Conservation (phyloP, 108 stramenopile genomes). For the Cyclotella kingstonii region DNA sequence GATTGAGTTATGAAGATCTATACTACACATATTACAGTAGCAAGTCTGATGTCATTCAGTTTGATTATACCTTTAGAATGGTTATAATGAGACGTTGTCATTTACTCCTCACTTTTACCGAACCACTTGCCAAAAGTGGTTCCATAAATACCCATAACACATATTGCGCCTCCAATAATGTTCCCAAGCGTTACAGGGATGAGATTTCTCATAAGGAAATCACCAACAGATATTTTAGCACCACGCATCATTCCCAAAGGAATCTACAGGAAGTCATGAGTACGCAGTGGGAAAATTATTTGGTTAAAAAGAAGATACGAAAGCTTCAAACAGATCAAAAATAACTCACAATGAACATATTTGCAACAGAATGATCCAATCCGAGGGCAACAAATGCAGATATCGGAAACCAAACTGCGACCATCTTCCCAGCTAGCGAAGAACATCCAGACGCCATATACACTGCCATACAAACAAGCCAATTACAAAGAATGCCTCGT, state of each 20-base stretch:
- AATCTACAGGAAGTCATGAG: conserved; percentile 35
- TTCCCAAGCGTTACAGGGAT: conserved; percentile 95
- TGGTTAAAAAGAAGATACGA: neutral
- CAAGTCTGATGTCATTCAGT: no score
- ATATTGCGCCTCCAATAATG: conserved; percentile 90
- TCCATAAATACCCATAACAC: conserved; percentile 82
- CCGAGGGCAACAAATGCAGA: conserved; percentile 91
- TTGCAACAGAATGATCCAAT: conserved; percentile 93
- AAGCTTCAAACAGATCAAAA: neutral
- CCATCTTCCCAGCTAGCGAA: conserved; percentile 79
- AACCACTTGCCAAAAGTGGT: conserved; percentile 76
- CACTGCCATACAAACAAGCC: conserved; percentile 95
- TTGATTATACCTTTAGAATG: no score
- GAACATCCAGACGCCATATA: conserved; percentile 87
- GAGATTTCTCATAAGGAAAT: conserved; percentile 83
- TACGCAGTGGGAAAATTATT: neutral
- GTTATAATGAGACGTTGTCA: no score
- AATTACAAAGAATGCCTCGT: conserved; percentile 93
- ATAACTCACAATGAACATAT: conserved; percentile 85
- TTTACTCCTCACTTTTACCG: conserved; percentile 55
- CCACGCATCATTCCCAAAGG: conserved; percentile 94
- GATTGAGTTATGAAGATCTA: neutral
- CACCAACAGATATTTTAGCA: conserved; percentile 74
- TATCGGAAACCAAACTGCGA: conserved; percentile 90
- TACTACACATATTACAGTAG: no score